Conservation (phyloP, 2,329 filamentous ascomycete genomes). For the Colletotrichum trifolii region DNA sequence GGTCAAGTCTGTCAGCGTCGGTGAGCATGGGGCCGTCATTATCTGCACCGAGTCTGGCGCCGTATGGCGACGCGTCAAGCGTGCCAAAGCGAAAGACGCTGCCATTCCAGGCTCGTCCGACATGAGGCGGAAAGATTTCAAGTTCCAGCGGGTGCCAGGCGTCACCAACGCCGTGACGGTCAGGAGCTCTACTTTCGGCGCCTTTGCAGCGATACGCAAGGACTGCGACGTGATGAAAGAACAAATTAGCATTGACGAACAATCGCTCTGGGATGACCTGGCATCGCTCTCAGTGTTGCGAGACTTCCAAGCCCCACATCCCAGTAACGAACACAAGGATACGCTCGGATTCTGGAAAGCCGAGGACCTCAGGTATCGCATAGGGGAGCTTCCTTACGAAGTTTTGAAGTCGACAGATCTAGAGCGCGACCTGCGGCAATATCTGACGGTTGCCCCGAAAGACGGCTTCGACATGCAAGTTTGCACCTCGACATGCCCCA, state of each 20-base stretch:
- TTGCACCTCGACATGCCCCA: slow-evolving; percentile 70
- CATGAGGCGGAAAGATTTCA: slow-evolving; percentile 85
- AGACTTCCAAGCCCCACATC: slow-evolving; percentile 63
- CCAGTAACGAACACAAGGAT: slow-evolving; percentile 49
- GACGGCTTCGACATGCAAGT: slow-evolving; percentile 58
- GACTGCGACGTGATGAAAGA: slow-evolving; percentile 85
- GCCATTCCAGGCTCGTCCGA: slow-evolving; percentile 59
- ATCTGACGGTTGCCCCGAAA: slow-evolving; percentile 56
- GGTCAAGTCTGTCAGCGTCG: slow-evolving; percentile 86
- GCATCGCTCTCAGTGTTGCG: slow-evolving; percentile 75
- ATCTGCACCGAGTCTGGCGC: slow-evolving; percentile 92
- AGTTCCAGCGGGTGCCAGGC: slow-evolving; percentile 90
- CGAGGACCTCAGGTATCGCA: slow-evolving; percentile 61
- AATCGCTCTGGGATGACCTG: slow-evolving; percentile 79
- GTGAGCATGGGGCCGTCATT: slow-evolving; percentile 94
- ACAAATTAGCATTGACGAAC: slow-evolving; percentile 73
- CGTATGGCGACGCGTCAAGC: slow-evolving; percentile 89
- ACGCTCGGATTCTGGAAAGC: slow-evolving; percentile 54
- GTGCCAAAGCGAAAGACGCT: slow-evolving; percentile 81
- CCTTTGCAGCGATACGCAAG: slow-evolving; percentile 87
- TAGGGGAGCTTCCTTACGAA: slow-evolving; percentile 61
- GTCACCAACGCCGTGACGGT: slow-evolving; percentile 87
- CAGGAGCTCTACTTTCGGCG: slow-evolving; percentile 87
- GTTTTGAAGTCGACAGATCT: slow-evolving; percentile 73
- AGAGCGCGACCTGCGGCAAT: slow-evolving; percentile 67